phyloP scores from a whole-genome alignment of 495 filamentous ascomycete genomes.

The Glonium stellatum region DNA sequence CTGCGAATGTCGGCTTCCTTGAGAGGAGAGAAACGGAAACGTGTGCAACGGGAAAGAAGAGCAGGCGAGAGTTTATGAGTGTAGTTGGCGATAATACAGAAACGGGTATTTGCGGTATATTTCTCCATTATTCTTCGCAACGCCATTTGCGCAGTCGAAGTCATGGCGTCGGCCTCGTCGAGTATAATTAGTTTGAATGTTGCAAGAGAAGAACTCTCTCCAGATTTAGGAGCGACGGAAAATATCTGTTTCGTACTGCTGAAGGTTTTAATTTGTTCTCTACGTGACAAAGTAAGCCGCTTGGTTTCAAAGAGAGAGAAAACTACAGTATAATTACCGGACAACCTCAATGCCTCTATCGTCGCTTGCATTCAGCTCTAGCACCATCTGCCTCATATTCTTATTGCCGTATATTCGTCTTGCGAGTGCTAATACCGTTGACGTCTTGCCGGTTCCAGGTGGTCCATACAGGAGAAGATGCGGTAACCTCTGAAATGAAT shows the following conservation, averaged over 20 bases:
- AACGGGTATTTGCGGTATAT: slow-evolving; percentile 95
- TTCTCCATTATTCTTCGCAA: slow-evolving; percentile 97
- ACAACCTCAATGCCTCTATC: slow-evolving; percentile 86
- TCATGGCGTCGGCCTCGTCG: slow-evolving; percentile 99
- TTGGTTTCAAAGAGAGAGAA: neutral
- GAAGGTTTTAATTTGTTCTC: slow-evolving; percentile 98
- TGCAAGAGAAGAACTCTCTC: slow-evolving; percentile 50
- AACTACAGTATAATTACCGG: slow-evolving; percentile 34
- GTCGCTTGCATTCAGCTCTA: neutral
- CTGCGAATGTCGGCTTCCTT: slow-evolving; percentile 77
- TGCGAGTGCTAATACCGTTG: slow-evolving; percentile 62
- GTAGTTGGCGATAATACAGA: slow-evolving; percentile 99
- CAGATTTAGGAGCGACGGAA: slow-evolving; percentile 46
- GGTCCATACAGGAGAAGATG: slow-evolving; percentile 76
- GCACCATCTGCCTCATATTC: slow-evolving; percentile 59
- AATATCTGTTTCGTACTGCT: slow-evolving; percentile 73
- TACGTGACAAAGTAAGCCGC: slow-evolving; percentile 1
- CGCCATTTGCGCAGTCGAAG: slow-evolving; percentile 92
- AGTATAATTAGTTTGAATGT: slow-evolving; percentile 93
- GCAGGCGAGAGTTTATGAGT: slow-evolving; percentile 97
- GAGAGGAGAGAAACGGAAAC: slow-evolving; percentile 91
- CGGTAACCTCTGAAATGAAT: slow-evolving; percentile 58
- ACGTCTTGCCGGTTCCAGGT: slow-evolving; percentile 44
- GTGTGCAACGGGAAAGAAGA: slow-evolving; percentile 83
- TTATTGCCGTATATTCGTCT: slow-evolving; percentile 84